Percentiles rank a stretch among this genome's conserved stretches.
These are phyloP conservation scores for Dendrobium nobile DNA, from an alignment of 106 monocot species.

Conservation along the genomic window DNA sequence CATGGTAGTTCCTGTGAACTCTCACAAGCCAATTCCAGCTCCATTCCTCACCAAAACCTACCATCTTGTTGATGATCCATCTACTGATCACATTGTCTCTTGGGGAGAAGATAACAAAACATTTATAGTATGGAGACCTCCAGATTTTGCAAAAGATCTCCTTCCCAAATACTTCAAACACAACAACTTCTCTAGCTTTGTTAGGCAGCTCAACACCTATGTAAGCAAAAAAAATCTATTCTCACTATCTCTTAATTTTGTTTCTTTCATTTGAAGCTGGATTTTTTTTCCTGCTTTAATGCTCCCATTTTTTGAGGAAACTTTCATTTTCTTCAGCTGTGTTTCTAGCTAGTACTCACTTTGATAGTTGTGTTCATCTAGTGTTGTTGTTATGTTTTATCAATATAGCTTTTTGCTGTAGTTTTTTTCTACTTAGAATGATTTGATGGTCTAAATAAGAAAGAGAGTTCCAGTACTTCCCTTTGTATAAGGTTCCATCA, in stretches of 20 bases:
- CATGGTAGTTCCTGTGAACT: slow-evolving; percentile 45
- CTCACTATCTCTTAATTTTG: background rate
- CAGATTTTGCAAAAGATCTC: slow-evolving; percentile 80
- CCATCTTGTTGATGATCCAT: slow-evolving; percentile 78
- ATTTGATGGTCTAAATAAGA: too few species aligned
- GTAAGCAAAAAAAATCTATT: slow-evolving; percentile 24
- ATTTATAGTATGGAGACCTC: slow-evolving; percentile 86
- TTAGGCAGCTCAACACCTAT: slow-evolving; percentile 95
- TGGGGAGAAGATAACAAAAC: slow-evolving; percentile 78
- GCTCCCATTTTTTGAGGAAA: too few species aligned
- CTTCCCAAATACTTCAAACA: slow-evolving; percentile 96
- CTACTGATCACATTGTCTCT: slow-evolving; percentile 84
- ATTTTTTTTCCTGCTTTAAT: too few species aligned
- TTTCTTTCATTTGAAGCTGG: too few species aligned
- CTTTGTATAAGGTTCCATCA: too few species aligned
- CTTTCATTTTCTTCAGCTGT: too few species aligned
- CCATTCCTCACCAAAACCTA: slow-evolving; percentile 90
- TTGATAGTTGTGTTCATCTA: too few species aligned
- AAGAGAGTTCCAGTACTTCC: too few species aligned
- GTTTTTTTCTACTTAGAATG: too few species aligned
- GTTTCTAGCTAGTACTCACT: too few species aligned
- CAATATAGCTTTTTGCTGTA: too few species aligned
- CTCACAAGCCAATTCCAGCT: slow-evolving; percentile 62
- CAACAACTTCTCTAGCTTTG: slow-evolving; percentile 97
- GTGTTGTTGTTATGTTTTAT: too few species aligned